These are phyloP conservation scores for Scheffersomyces stambukii DNA, from an alignment of 1,139 yeast species.

Conservation along the genomic window DNA sequence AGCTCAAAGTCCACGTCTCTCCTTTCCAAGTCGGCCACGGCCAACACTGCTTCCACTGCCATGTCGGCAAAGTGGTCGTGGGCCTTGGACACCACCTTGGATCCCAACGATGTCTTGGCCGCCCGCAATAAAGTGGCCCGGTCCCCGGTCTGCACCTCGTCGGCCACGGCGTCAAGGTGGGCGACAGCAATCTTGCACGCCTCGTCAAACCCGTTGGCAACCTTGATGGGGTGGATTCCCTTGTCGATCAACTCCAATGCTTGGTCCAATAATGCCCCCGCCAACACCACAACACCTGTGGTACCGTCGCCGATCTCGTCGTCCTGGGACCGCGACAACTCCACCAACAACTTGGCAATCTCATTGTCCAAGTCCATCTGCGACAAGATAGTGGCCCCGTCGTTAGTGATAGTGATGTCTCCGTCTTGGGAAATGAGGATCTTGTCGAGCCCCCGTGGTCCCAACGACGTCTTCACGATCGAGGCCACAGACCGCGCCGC, in stretches of 20 bases:
- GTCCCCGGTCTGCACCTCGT: constrained; percentile 49
- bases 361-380: constrained; percentile 97
- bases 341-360: constrained; percentile 92
- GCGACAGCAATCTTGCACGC: constrained; percentile 89
- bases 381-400: constrained; percentile 94
- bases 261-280: constrained; percentile 91
- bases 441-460: constrained; percentile 98
- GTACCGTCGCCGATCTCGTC: constrained; percentile 99
- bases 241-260: constrained; percentile 91
- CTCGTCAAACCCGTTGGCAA: constrained; percentile 96
- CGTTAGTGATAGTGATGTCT: constrained; percentile 95
- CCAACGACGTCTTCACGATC: constrained; percentile 86
- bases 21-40: constrained; percentile 88
- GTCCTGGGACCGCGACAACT: constrained; percentile 92
- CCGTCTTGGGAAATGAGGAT: constrained; percentile 92
- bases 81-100: constrained; percentile 90
- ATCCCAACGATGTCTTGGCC: constrained; percentile 91
- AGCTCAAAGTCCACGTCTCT: constrained; percentile 96
- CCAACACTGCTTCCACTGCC: constrained; percentile 94
- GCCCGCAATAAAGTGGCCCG: constrained; percentile 72
- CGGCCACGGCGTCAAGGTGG: constrained; percentile 73
- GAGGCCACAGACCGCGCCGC: constrained; percentile 97
- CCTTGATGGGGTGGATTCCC: constrained; percentile 95
- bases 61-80: constrained; percentile 93
- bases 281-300: constrained; percentile 96